Evolutionary conservation across 257 asterid species (phyloP), one percentile per base, ranked within the genome.

Genomic region (Forsythia suspensa): DNA sequence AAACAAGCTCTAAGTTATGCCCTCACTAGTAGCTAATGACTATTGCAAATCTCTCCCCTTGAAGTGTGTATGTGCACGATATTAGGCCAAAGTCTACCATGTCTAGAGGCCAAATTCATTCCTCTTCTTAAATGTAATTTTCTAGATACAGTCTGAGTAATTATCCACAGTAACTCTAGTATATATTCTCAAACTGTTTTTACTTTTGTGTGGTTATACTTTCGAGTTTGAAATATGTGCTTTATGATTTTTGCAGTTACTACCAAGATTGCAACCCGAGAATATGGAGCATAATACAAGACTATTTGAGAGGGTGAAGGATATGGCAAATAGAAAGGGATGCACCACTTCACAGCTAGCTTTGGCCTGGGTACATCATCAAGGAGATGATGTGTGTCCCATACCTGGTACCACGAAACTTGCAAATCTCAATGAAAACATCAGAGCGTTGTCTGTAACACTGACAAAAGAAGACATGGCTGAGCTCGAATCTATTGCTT

Each of bases 341-440:
- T 48, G 57, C 57, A 48, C 57, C 57, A n/a, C n/a, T 48, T 48
- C 57, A 13, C 57, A 48, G 57, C 57, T 48, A 48, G 57, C 57
- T 48, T 48, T 48, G n/a, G 57, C 57, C 0, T 48, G 57, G 57
- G 57, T 48, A 13, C 57, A 48, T 13, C 57, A 48, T 48, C 57
- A 48, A 48, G 57, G 57, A 48, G 13, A 6, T 13, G 57, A 48
- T 0, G 57, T 13, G 4, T 13, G 18, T 55, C 85, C 82, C 51
- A 73, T 77, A 0, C 73, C 75, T 0, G 87, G 87, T 2, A 83
- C 84, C 34, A 83, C 80, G 3, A 83, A 80, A 44, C 48, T 83
- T 20, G 84, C 77, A 15, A 83, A 83, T 75, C 59, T 83, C 43
- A 74, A 73, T 46, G 82, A 83, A 67, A 83, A 83, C 61, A 77